Percentiles rank a stretch among this genome's conserved stretches.
phyloP scores from a whole-genome alignment of 2,329 filamentous ascomycete species.

The Pseudopithomyces maydicus region DNA sequence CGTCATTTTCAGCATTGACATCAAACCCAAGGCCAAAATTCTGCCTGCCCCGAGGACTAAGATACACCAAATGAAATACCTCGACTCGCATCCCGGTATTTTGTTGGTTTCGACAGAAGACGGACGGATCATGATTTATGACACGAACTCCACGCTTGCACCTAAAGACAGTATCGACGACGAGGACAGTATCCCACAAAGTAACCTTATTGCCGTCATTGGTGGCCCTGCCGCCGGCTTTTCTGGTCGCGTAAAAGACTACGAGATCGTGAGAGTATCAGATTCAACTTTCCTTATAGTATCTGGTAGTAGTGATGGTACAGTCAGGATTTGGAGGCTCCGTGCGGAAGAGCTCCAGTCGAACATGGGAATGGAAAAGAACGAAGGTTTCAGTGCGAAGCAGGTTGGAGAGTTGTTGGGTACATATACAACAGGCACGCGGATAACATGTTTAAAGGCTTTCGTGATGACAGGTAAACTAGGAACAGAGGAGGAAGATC shows the following conservation, averaged over 20 bases:
- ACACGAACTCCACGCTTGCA: slow-evolving; percentile 61
- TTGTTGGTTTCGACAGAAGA: slow-evolving; percentile 88
- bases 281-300: slow-evolving; percentile 60
- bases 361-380: slow-evolving; percentile 15
- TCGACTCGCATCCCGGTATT: slow-evolving; percentile 62
- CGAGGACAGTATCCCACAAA: slow-evolving; percentile 62
- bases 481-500: slow-evolving; percentile 29
- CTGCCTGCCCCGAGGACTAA: slow-evolving; percentile 73
- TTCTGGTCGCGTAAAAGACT: slow-evolving; percentile 82
- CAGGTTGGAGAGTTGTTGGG: slow-evolving; percentile 72
- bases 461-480: slow-evolving; percentile 74
- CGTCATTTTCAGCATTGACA: slow-evolving; percentile 87
- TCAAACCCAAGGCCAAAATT: slow-evolving; percentile 76
- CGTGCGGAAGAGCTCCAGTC: slow-evolving; percentile 29
- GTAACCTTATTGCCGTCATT: slow-evolving; percentile 70
- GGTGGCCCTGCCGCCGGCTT: slow-evolving; percentile 75
- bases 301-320: slow-evolving; percentile 83
- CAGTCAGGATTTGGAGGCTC: slow-evolving; percentile 77
- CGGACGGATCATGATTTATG: slow-evolving; percentile 83
- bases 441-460: slow-evolving; percentile 85
- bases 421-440: slow-evolving; percentile 81
- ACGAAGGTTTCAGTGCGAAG: slow-evolving; percentile 32
- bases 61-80: slow-evolving; percentile 79
- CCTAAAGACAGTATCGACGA: slow-evolving; percentile 42
- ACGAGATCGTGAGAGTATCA: slow-evolving; percentile 64